phyloP scores from a whole-genome alignment of 345 rosid species.

The Angophora floribunda region DNA sequence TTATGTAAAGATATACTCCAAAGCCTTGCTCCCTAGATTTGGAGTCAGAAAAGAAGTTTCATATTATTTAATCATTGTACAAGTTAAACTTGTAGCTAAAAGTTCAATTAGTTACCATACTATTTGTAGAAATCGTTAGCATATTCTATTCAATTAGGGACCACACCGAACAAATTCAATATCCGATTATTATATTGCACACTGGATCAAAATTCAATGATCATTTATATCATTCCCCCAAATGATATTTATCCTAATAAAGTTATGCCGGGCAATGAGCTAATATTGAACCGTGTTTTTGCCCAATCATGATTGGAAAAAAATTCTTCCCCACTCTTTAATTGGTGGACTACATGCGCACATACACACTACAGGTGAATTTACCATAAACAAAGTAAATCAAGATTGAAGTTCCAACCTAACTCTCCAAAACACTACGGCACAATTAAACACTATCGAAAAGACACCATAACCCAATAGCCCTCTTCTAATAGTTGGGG shows the following conservation, averaged over 20 bases:
- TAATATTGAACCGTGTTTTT: not conserved
- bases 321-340: not conserved
- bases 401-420: not conserved
- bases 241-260: not conserved
- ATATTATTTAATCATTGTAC: not conserved
- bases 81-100: not conserved
- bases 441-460: not conserved
- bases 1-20: not conserved
- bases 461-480: not conserved
- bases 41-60: not conserved
- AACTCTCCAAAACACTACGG: not conserved
- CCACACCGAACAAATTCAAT: not conserved
- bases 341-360: not conserved
- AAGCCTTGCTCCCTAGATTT: not conserved
- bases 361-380: not conserved
- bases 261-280: not conserved
- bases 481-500: not conserved
- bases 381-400: not conserved
- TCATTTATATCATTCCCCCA: not conserved
- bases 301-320: not conserved
- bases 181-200: rapidly evolving
- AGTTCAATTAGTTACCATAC: not conserved
- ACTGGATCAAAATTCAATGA: not conserved
- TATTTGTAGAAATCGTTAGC: not conserved
- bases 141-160: not conserved